Evolutionary conservation across 208 protist genomes (phyloP), one percentile per base, ranked within the genome.

Genomic region (Leishmania braziliensis): DNA sequence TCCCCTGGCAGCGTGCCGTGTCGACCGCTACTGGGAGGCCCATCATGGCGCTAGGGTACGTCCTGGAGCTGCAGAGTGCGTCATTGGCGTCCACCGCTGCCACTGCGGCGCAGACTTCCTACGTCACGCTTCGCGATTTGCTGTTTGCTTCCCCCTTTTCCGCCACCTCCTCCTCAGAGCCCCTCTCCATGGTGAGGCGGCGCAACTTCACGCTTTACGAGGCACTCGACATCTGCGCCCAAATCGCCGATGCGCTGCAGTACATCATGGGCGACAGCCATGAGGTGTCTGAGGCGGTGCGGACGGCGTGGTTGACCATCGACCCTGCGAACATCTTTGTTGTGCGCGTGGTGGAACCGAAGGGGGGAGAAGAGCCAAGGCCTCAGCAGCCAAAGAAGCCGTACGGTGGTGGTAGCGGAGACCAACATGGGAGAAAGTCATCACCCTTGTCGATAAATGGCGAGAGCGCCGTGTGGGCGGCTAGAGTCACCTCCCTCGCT

Each of bases 221-320:
- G 66, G 86, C 84, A 26, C 75, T 94, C 36, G 78, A 82, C 62
- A 89, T 96, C 58, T 86, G 84, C 36, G 77, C 80, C 39, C 93
- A 96, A 81, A 58, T 93, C 26, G 86, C 89, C 1, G 90, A 93
- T 43, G 89, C 86, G 33, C 82, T 96, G 62, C 90, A 94, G 73
- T 96, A 96, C 81, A 90, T 95, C 12, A 80, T 92, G 46, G 86
- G 90, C 50, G 93, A 96, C 66, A 77, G 86, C 29, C 63, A 62
- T 51, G 73, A 92, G 39, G 85, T 94, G 9, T 91, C 93, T 1
- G 58, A 56, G 18, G 82, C 83, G 39, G 88, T 93, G 29, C 51
- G 71, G 50, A 77, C 60, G 23, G 79, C 88, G 63, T 95, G 93
- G 91, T 73, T 86, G 50, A 84, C 80, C 5, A 75, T 96, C 23